phyloP scores from a whole-genome alignment of 2,329 filamentous ascomycete genomes.

The Apiospora malaysiana region DNA sequence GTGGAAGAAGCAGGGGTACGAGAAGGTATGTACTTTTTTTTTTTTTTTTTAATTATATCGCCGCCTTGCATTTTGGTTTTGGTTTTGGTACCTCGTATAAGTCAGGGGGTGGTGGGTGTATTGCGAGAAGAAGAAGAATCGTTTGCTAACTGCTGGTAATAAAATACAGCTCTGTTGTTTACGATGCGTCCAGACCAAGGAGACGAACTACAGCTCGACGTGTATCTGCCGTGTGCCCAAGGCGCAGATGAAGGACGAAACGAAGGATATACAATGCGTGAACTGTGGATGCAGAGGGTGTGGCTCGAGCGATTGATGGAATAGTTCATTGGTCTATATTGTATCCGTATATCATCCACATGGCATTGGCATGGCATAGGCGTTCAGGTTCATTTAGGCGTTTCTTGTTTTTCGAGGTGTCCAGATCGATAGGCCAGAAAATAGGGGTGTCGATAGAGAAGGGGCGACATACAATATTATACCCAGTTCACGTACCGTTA shows the following conservation, averaged over 20 bases:
- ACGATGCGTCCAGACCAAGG: constrained; percentile 97
- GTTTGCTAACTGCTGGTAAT: constrained; percentile 33
- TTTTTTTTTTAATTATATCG: constrained; percentile 17
- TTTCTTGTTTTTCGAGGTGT: background rate
- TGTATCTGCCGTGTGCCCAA: constrained; percentile 96
- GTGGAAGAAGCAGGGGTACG: constrained; percentile 99
- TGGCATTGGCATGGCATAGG: constrained; percentile 18
- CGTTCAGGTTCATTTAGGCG: constrained; percentile 8
- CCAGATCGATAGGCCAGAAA: background rate
- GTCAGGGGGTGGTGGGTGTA: no score
- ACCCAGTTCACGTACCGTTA: background rate
- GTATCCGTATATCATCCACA: background rate
- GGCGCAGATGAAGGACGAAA: constrained; percentile 83
- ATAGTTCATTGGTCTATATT: background rate
- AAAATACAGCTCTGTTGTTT: constrained; percentile 80
- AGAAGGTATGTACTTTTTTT: constrained; percentile 68
- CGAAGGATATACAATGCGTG: constrained; percentile 87
- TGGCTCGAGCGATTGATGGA: constrained; percentile 75
- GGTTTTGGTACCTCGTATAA: no score
- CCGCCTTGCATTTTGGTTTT: no score
- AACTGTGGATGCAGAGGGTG: constrained; percentile 94
- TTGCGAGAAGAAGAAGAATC: constrained; percentile 2
- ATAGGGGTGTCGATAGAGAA: background rate
- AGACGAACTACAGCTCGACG: constrained; percentile 98
- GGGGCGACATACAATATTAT: constrained; percentile 2